Evolutionary conservation across 805 yeast genomes (phyloP), one percentile per base, ranked within the genome.

Genomic region (Spathaspora hagerdaliae): DNA sequence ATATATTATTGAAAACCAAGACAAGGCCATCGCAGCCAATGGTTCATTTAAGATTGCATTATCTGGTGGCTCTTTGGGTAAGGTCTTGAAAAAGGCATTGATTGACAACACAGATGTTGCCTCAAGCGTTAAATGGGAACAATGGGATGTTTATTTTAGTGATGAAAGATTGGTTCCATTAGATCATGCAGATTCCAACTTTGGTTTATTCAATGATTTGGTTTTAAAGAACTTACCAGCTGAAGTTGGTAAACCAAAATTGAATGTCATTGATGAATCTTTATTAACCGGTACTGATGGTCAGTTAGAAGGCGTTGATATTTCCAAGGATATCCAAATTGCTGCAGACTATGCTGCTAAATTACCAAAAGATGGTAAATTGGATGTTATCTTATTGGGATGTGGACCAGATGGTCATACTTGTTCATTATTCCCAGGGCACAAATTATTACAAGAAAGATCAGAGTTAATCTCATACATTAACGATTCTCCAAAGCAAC

Each of bases 391-490:
- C 19, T 69, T 89, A 45, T 74, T 90, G 51, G 97, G 97, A 19
- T 86, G 94, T 63, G 97, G 97, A 7, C 97, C 97, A 32, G 97
- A 90, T 59, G 97, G 97, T 34, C 97, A 90, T 64, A 90, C 96
- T 5, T 87, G 96, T 69, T 90, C 97, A 1, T 72, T 90, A 51
- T 90, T 90, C 78, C 97, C 97, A 10, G 90, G 85, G 34, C 96
- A 89, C 63, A 56, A 64, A 49, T 73, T 88, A 56, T 72, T 90
- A 46, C 51, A 75, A 33, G 92, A 85, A 59, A 62, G 67, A 27
- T 41, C 61, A 8, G 68, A 73, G 49, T 63, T 65, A 36, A 83
- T 90, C 46, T 80, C 91, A 8, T 67, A 79, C 57, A 79, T 91
- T 51, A 73, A 75, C 42, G 92, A 90, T 62, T 86, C 96, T 9